Evolutionary conservation across 2,329 filamentous ascomycete genomes (phyloP).

Genomic region (Gaeumannomyces tritici): DNA sequence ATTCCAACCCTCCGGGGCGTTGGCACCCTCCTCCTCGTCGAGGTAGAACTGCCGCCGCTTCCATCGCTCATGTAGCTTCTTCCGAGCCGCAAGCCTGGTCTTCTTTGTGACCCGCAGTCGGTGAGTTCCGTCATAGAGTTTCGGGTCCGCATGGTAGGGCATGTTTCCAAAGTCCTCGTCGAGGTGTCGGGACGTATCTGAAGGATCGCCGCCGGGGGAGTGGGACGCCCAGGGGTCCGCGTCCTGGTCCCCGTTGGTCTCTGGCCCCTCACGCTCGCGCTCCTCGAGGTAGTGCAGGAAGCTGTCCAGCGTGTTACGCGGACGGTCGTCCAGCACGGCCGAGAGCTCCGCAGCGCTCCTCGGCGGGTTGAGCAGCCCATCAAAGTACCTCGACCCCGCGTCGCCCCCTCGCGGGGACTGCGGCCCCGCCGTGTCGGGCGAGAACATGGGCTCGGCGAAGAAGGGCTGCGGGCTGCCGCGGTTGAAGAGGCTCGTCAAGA

Average conservation of each 20-base stretch:
- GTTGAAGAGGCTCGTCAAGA: conserved; percentile 28
- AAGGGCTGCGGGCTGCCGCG: conserved; percentile 20
- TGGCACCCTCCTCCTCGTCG: conserved; percentile 72
- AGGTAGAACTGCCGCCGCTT: conserved; percentile 70
- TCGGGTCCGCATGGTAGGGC: not conserved
- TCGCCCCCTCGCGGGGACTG: conserved; percentile 8
- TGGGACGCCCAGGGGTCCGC: not conserved
- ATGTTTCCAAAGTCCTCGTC: conserved; percentile 1
- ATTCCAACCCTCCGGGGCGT: conserved; percentile 54
- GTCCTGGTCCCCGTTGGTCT: not conserved
- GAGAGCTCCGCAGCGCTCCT: conserved; percentile 32
- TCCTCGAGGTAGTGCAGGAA: conserved; percentile 3
- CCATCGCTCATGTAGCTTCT: conserved; percentile 62
- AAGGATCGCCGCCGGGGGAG: not conserved
- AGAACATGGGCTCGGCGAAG: conserved; percentile 9
- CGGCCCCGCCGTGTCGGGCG: conserved; percentile 1
- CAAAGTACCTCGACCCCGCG: conserved; percentile 29
- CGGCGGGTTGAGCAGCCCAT: conserved; percentile 35
- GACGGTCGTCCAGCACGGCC: conserved; percentile 19
- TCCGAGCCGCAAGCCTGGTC: conserved; percentile 31
- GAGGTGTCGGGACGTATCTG: not conserved
- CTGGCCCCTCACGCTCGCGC: not conserved
- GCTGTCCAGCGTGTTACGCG: conserved; percentile 7
- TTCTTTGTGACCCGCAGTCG: conserved; percentile 22
- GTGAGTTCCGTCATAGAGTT: not conserved